Percentiles rank a stretch among this genome's conserved stretches.
Evolutionary conservation across 169 alveolate genomes (phyloP).

Genomic region (Haemoproteus tartakovskyi): DNA sequence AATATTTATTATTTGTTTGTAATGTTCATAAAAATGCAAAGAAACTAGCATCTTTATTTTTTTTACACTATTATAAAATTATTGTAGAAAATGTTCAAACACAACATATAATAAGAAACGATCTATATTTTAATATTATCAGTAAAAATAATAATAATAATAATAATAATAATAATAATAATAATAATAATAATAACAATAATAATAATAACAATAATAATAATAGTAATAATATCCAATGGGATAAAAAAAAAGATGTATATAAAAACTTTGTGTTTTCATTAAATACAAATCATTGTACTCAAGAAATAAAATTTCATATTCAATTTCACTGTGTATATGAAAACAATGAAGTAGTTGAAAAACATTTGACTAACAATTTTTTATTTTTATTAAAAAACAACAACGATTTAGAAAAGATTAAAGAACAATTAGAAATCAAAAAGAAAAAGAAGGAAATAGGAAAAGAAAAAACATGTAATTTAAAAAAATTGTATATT

Average conservation of each 20-base stretch:
- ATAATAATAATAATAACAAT: no score
- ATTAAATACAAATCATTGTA: not conserved
- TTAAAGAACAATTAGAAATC: not conserved
- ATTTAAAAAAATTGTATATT: not conserved
- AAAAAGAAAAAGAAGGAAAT: not conserved
- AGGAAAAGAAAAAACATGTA: slow-evolving; percentile 18
- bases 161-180: no score
- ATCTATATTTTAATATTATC: no score
- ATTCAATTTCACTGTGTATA: not conserved
- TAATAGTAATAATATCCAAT: no score
- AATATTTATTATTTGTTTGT: slow-evolving; percentile 13
- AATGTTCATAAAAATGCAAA: slow-evolving; percentile 6
- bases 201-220: no score
- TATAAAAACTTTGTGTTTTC: not conserved
- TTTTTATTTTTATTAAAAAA: slow-evolving; percentile 3
- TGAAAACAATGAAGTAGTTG: not conserved
- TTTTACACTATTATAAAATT: slow-evolving; percentile 7
- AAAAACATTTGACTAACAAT: slow-evolving; percentile 9
- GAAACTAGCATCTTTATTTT: slow-evolving; percentile 10
- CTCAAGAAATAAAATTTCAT: not conserved
- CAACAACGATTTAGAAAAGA: not conserved
- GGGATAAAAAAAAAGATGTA: not conserved
- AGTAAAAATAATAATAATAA: no score
- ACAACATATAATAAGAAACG: not conserved
- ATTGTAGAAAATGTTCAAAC: slow-evolving; percentile 14